Conservation (phyloP, 371 early-diverging fungal species). For the Mortierella sp. region DNA sequence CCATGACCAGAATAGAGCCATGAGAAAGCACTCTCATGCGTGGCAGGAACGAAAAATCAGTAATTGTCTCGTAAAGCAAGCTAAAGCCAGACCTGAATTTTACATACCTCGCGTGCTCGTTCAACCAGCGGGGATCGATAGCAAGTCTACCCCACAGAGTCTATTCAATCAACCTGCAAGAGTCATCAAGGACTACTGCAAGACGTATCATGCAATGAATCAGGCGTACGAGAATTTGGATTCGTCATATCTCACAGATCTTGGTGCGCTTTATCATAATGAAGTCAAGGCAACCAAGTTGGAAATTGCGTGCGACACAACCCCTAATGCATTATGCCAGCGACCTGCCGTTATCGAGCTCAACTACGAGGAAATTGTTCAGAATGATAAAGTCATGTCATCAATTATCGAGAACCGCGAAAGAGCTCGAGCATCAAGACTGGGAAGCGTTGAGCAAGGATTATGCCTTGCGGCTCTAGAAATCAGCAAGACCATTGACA, state of each 20-base stretch:
- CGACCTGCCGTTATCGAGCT: conserved; percentile 53
- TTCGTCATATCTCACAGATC: conserved; percentile 43
- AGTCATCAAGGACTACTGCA: conserved; percentile 49
- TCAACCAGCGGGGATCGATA: conserved; percentile 16
- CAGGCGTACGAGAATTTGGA: conserved; percentile 52
- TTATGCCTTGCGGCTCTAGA: conserved; percentile 39
- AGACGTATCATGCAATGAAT: conserved; percentile 36
- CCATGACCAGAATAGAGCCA: conserved; percentile 14
- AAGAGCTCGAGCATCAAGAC: conserved; percentile 19
- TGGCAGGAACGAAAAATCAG: conserved; percentile 52
- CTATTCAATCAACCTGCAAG: conserved; percentile 41
- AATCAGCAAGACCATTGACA: conserved; percentile 20
- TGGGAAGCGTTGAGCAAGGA: conserved; percentile 36
- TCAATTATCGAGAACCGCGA: conserved; percentile 49
- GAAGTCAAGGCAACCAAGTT: conserved; percentile 40
- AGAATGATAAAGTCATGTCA: conserved; percentile 34
- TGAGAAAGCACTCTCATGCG: conserved; percentile 41
- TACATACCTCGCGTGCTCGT: conserved; percentile 33
- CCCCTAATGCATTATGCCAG: conserved; percentile 54
- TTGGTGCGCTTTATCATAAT: conserved; percentile 52
- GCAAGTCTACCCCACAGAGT: conserved; percentile 33
- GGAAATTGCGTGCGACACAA: conserved; percentile 56
- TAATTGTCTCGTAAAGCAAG: conserved; percentile 35
- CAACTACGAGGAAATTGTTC: conserved; percentile 43
- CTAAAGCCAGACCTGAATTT: conserved; percentile 40